A percentile compares a stretch with the other conserved stretches of the same genome.
Conservation (phyloP, 805 yeast genomes). For the Suhomyces tanzawaensis region DNA sequence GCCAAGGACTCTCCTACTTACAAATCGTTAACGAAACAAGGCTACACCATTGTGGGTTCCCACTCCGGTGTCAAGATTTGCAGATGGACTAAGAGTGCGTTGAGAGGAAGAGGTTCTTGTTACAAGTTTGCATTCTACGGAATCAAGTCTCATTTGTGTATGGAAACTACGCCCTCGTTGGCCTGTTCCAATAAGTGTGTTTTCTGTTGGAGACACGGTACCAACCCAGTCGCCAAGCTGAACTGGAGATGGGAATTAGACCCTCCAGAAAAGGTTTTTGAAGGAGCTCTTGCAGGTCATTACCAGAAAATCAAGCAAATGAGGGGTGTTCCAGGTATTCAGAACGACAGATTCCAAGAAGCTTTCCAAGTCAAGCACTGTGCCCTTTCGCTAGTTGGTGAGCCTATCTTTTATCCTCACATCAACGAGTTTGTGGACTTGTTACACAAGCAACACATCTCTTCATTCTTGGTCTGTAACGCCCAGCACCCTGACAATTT, state of each 20-base stretch:
- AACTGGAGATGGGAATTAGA: slow-evolving; percentile 95
- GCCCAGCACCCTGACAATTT: slow-evolving; percentile 94
- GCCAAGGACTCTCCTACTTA: slow-evolving; percentile 86
- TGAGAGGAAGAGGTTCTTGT: slow-evolving; percentile 92
- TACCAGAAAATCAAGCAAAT: slow-evolving; percentile 89
- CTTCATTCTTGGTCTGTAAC: slow-evolving; percentile 88
- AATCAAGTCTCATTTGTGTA: slow-evolving; percentile 83
- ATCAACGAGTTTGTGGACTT: slow-evolving; percentile 80
- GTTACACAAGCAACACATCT: slow-evolving; percentile 76
- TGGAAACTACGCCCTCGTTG: slow-evolving; percentile 93
- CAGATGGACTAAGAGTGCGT: slow-evolving; percentile 93
- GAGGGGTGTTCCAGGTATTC: slow-evolving; percentile 95
- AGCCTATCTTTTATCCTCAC: slow-evolving; percentile 90
- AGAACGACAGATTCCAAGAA: slow-evolving; percentile 84
- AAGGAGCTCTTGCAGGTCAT: slow-evolving; percentile 87
- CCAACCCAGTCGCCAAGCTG: slow-evolving; percentile 92
- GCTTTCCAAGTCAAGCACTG: slow-evolving; percentile 89
- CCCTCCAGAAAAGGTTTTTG: slow-evolving; percentile 76
- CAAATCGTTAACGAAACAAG: slow-evolving; percentile 86
- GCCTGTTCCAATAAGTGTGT: slow-evolving; percentile 96
- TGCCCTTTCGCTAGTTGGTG: slow-evolving; percentile 90
- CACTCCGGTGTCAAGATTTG: slow-evolving; percentile 95
- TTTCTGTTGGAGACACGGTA: slow-evolving; percentile 97
- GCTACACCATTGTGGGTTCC: slow-evolving; percentile 88
- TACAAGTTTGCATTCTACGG: slow-evolving; percentile 92